phyloP scores from a whole-genome alignment of 257 asterid genomes.

The Rehmannia glutinosa region DNA sequence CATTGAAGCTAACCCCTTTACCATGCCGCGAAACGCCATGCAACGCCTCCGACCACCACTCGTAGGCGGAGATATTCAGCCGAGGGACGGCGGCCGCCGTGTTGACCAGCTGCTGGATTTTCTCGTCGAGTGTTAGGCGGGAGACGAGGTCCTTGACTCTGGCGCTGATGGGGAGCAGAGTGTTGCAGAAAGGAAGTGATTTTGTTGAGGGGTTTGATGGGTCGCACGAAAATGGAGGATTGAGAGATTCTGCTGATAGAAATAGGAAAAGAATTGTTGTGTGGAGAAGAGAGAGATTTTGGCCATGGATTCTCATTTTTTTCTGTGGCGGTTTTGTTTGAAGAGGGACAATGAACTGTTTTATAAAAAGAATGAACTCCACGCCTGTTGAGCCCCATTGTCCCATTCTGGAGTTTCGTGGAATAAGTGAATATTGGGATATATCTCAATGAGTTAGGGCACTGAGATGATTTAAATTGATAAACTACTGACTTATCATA shows the following conservation, averaged over 20 bases:
- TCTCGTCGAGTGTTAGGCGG: conserved; percentile 61
- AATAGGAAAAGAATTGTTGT: not conserved
- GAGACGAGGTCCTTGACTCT: conserved; percentile 53
- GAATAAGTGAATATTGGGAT: too few relatives aligned
- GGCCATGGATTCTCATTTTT: conserved; percentile 20
- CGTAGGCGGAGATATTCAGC: conserved; percentile 57
- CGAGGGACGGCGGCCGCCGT: conserved; percentile 55
- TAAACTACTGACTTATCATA: too few relatives aligned
- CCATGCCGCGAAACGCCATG: conserved; percentile 68
- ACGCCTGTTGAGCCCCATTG: too few relatives aligned
- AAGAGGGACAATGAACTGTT: not conserved
- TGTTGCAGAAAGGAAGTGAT: conserved; percentile 48
- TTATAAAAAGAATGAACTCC: too few relatives aligned
- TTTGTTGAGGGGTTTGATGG: conserved; percentile 34
- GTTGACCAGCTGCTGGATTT: conserved; percentile 54
- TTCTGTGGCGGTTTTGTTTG: not conserved
- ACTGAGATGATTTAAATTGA: too few relatives aligned
- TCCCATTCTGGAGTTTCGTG: too few relatives aligned
- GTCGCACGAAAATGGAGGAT: conserved; percentile 63
- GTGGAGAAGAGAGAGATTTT: conserved; percentile 4
- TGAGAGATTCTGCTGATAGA: conserved; percentile 3
- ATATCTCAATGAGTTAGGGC: too few relatives aligned
- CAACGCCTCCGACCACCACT: conserved; percentile 84
- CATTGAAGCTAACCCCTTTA: conserved; percentile 41
- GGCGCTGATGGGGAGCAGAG: conserved; percentile 20